A percentile compares a stretch with the other conserved stretches of the same genome.
Conservation (phyloP, 2,329 filamentous ascomycete genomes). For the Thielaviopsis euricoi region DNA sequence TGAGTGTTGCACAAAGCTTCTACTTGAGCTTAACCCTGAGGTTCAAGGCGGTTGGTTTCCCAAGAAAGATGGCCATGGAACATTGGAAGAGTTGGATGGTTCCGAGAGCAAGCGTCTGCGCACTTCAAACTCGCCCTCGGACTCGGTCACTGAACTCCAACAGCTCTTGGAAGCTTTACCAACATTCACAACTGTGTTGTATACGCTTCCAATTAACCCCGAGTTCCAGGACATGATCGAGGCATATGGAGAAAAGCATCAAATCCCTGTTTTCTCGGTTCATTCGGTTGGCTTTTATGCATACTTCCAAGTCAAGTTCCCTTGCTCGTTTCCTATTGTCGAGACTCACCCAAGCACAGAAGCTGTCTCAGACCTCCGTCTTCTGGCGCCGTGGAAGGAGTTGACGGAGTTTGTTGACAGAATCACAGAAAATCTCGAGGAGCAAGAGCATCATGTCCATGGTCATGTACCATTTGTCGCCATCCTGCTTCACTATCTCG, state of each 20-base stretch:
- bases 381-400: slow-evolving; percentile 76
- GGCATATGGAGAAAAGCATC: slow-evolving; percentile 32
- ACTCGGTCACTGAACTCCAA: slow-evolving; percentile 17
- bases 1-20: slow-evolving; percentile 56
- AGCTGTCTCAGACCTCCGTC: slow-evolving; percentile 66
- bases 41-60: slow-evolving; percentile 61
- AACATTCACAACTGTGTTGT: slow-evolving; percentile 37
- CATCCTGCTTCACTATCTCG: slow-evolving; percentile 66
- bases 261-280: slow-evolving; percentile 62
- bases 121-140: slow-evolving; percentile 7
- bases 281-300: slow-evolving; percentile 89
- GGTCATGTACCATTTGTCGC: slow-evolving; percentile 82
- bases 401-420: slow-evolving; percentile 48
- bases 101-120: slow-evolving; percentile 8
- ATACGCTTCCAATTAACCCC: slow-evolving; percentile 31
- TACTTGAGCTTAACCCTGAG: slow-evolving; percentile 84
- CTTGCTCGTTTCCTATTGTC: slow-evolving; percentile 74
- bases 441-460: slow-evolving; percentile 62
- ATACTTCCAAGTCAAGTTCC: slow-evolving; percentile 65
- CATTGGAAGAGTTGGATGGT: neutral
- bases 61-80: slow-evolving; percentile 22
- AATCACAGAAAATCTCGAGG: slow-evolving; percentile 53
- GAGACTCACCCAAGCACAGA: slow-evolving; percentile 89
- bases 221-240: slow-evolving; percentile 29
- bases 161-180: slow-evolving; percentile 24